These are phyloP conservation scores for Podila verticillata DNA, from an alignment of 192 early-diverging fungal genomes.

Conservation along the genomic window DNA sequence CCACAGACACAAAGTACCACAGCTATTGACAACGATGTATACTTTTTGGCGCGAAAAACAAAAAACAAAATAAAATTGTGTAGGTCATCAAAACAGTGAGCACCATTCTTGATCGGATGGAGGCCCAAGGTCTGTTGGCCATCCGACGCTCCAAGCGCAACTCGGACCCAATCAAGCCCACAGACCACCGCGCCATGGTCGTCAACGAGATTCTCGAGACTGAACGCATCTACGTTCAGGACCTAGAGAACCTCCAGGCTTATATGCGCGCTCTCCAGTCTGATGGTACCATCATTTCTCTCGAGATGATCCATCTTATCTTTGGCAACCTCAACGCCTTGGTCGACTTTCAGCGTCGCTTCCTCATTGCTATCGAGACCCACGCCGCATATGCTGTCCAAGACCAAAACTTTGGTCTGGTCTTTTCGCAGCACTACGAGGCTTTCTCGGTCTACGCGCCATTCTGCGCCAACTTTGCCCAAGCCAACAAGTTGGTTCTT, in stretches of 20 bases:
- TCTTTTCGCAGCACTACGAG: slow-evolving; percentile 80
- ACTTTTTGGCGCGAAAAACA: too few relatives aligned
- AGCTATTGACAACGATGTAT: too few relatives aligned
- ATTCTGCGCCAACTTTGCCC: slow-evolving; percentile 91
- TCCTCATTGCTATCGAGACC: slow-evolving; percentile 90
- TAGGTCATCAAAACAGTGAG: slow-evolving; percentile 88
- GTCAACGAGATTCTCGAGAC: slow-evolving; percentile 92
- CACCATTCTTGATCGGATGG: slow-evolving; percentile 79
- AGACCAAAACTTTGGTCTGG: slow-evolving; percentile 89
- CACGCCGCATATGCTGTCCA: slow-evolving; percentile 71
- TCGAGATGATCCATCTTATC: slow-evolving; percentile 82
- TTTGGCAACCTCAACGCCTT: slow-evolving; percentile 94
- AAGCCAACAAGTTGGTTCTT: slow-evolving; percentile 74
- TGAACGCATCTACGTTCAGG: slow-evolving; percentile 90
- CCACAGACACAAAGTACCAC: too few relatives aligned
- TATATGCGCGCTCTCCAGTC: slow-evolving; percentile 78
- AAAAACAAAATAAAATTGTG: too few relatives aligned
- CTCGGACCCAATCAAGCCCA: slow-evolving; percentile 70
- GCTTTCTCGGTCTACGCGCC: slow-evolving; percentile 89
- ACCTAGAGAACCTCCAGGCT: slow-evolving; percentile 85
- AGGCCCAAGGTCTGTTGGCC: slow-evolving; percentile 69
- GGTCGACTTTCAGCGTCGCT: slow-evolving; percentile 95
- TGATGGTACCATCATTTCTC: slow-evolving; percentile 74
- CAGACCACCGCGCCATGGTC: slow-evolving; percentile 88
- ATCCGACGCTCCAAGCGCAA: slow-evolving; percentile 52